Conservation (phyloP, 2,329 filamentous ascomycete species). For the Drechslerella coelobrocha region DNA sequence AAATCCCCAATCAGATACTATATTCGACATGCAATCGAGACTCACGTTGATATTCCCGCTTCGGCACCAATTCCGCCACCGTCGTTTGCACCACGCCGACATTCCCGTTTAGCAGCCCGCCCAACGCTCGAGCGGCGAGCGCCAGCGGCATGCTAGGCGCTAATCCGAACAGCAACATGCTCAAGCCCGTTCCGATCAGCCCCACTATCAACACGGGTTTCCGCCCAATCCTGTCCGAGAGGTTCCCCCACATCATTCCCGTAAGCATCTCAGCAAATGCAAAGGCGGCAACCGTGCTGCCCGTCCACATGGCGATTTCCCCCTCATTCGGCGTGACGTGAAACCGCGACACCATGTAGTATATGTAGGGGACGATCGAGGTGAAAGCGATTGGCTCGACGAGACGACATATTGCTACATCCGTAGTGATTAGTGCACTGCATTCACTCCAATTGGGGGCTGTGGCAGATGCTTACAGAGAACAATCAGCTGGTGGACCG, state of each 20-base stretch:
- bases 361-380: constrained; percentile 70
- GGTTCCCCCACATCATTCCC: constrained; percentile 87
- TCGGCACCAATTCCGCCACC: constrained; percentile 88
- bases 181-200: constrained; percentile 87
- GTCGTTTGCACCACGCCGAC: constrained; percentile 72
- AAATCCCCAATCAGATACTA: neutral
- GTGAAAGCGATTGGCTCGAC: constrained; percentile 77
- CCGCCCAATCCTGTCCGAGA: constrained; percentile 89
- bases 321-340: constrained; percentile 58
- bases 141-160: constrained; percentile 81
- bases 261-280: constrained; percentile 94
- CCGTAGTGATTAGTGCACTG: neutral
- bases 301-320: constrained; percentile 49
- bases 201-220: constrained; percentile 91
- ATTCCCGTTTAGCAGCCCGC: constrained; percentile 90
- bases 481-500: constrained; percentile 32
- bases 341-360: constrained; percentile 77
- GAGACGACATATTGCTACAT: constrained; percentile 78
- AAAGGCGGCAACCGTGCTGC: constrained; percentile 62
- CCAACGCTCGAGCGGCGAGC: constrained; percentile 83
- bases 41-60: constrained; percentile 89
- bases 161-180: constrained; percentile 92
- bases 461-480: constrained; percentile 18
- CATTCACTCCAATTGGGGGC: neutral
- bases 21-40: constrained; percentile 53